Conservation (phyloP, 768 basidiomycete species). For the Steccherinum ochraceum region DNA sequence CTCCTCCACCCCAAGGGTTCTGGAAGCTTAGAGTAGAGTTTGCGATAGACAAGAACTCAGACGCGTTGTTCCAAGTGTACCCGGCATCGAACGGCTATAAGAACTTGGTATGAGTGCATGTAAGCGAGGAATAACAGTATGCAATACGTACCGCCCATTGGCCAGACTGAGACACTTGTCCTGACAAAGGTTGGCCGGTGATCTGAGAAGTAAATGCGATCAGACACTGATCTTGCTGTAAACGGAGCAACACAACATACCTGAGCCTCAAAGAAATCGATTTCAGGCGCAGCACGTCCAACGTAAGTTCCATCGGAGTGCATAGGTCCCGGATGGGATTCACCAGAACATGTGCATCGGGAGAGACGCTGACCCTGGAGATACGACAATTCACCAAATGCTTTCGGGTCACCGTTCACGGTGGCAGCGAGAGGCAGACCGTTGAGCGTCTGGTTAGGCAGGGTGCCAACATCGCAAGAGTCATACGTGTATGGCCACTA, state of each 20-base stretch:
- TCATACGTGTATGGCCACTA: constrained; percentile 85
- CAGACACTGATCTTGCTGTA: not conserved
- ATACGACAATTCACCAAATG: constrained; percentile 48
- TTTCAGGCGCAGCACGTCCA: constrained; percentile 82
- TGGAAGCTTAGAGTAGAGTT: constrained; percentile 43
- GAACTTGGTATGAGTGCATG: not conserved
- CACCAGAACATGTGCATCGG: constrained; percentile 79
- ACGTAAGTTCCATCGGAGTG: constrained; percentile 70
- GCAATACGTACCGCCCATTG: constrained; percentile 64
- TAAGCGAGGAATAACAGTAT: constrained; percentile 29
- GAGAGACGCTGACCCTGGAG: constrained; percentile 82
- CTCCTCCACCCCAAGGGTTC: constrained; percentile 71
- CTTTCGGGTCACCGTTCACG: constrained; percentile 44
- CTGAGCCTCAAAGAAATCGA: constrained; percentile 86
- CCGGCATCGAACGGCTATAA: constrained; percentile 67
- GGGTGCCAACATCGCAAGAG: constrained; percentile 59
- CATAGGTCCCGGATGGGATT: constrained; percentile 79
- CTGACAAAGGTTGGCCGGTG: constrained; percentile 34
- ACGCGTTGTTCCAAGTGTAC: constrained; percentile 67
- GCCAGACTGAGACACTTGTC: constrained; percentile 77
- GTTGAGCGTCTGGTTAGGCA: constrained; percentile 67
- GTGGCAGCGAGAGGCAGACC: constrained; percentile 60
- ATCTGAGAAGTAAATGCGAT: constrained; percentile 11
- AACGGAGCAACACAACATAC: constrained; percentile 35
- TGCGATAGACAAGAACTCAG: constrained; percentile 50